Conservation (phyloP, 495 filamentous ascomycete species). For the Penicillium pancosmium region DNA sequence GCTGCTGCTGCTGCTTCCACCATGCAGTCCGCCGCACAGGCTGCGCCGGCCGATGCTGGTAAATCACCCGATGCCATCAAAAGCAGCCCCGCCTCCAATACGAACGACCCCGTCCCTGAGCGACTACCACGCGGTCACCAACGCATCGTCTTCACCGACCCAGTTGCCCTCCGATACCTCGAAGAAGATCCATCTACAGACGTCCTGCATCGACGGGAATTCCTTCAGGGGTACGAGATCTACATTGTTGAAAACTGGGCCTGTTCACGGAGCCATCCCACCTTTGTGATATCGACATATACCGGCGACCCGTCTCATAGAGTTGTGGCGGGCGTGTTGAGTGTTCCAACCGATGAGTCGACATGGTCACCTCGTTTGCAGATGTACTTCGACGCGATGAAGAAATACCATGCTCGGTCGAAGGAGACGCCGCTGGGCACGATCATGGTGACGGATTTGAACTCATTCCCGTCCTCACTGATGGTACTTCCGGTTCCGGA, state of each 20-base stretch:
- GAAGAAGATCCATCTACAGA: constrained; percentile 81
- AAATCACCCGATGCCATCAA: constrained; percentile 27
- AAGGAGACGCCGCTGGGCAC: constrained; percentile 83
- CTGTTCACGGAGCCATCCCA: constrained; percentile 86
- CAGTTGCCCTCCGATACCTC: constrained; percentile 79
- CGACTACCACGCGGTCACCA: constrained; percentile 39
- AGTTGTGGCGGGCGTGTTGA: constrained; percentile 78
- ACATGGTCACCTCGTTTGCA: constrained; percentile 77
- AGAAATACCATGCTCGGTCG: constrained; percentile 75
- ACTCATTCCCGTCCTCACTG: constrained; percentile 83
- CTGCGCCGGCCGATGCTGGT: constrained; percentile 20
- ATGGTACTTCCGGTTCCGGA: constrained; percentile 87
- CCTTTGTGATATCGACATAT: constrained; percentile 90
- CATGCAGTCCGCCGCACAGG: constrained; percentile 31
- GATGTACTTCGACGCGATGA: constrained; percentile 84
- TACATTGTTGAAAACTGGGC: constrained; percentile 99
- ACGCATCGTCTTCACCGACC: constrained; percentile 71
- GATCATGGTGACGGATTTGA: constrained; percentile 92
- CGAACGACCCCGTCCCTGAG: constrained; percentile 21
- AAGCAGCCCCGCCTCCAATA: constrained; percentile 28
- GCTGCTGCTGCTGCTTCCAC: constrained; percentile 10
- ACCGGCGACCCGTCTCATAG: constrained; percentile 82
- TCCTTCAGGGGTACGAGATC: constrained; percentile 83
- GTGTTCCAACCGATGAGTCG: constrained; percentile 78
- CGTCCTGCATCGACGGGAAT: constrained; percentile 68